Evolutionary conservation across 495 filamentous ascomycete species (phyloP).

Genomic region (Jackrogersella multiformis): DNA sequence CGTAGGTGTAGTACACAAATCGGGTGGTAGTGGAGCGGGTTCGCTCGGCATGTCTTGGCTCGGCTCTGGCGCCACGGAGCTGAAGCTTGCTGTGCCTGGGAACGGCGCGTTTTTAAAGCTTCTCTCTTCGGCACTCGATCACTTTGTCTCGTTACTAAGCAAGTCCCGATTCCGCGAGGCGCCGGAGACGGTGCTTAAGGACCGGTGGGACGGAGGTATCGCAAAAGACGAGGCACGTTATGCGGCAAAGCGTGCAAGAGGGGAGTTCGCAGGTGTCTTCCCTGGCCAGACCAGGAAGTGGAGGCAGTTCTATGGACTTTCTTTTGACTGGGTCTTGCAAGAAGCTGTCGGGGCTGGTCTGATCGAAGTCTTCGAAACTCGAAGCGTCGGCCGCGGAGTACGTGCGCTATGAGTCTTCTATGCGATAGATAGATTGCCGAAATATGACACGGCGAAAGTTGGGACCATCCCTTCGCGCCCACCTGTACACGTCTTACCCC

Average conservation of each 20-base stretch:
- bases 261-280: slow-evolving; percentile 74
- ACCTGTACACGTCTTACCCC: not conserved
- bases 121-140: slow-evolving; percentile 69
- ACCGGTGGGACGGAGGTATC: slow-evolving; percentile 84
- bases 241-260: slow-evolving; percentile 68
- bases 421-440: not conserved
- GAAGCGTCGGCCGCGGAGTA: slow-evolving; percentile 79
- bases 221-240: slow-evolving; percentile 63
- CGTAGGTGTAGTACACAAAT: slow-evolving; percentile 60
- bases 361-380: slow-evolving; percentile 87
- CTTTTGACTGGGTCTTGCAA: slow-evolving; percentile 79
- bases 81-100: slow-evolving; percentile 76
- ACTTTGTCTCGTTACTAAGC: slow-evolving; percentile 71
- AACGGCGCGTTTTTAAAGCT: slow-evolving; percentile 79
- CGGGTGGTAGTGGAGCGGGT: slow-evolving; percentile 55
- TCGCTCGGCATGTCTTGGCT: slow-evolving; percentile 27
- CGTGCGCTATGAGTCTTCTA: slow-evolving; percentile 48
- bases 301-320: slow-evolving; percentile 79
- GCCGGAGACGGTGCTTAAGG: slow-evolving; percentile 71
- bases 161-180: slow-evolving; percentile 72
- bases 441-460: not conserved
- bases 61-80: slow-evolving; percentile 36
- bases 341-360: slow-evolving; percentile 81
- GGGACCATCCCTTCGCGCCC: not conserved
- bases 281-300: slow-evolving; percentile 83